Evolutionary conservation across 2,329 filamentous ascomycete species (phyloP), one percentile per base, ranked within the genome.

Genomic region (Clonostachys rosea): DNA sequence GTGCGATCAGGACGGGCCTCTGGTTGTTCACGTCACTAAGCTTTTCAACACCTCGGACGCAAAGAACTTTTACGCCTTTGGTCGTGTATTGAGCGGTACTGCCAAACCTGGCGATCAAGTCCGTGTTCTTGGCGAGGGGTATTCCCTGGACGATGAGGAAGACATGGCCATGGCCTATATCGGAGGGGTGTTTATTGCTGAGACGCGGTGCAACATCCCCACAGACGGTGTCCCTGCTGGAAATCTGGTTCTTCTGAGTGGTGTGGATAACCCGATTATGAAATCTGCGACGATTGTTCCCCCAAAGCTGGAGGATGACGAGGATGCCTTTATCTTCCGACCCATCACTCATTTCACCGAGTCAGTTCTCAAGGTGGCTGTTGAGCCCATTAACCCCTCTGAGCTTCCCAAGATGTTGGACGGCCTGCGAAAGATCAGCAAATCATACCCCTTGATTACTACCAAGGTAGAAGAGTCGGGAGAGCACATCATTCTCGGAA

Each of bases 341-440:
- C 92, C 94, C 1, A 80, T 99, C 50, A 83, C 84, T 9, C 94
- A 99, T 69, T 95, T 97, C 68, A 97, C 94, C 34, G 90, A 99
- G 64, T 96, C 92, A 1, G 91, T 99, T 1, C 87, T 99, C 68
- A 99, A 99, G 71, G 87, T 99, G 34, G 94, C 94, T 0, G 92
- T 99, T 9, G 94, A 99, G 69, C 94, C 94, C 2, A 94, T 99
- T 66, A 99, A 97, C 64, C 94, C 94, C 4, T 97, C 92, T 1
- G 94, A 99, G 67, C 75, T 99, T 34, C 94, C 94, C 11, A 99
- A 99, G 72, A 99, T 99, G 94, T 78, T 99, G 54, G 94, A 99
- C 63, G 94, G 94, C 48, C 77, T 99, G 43, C 85, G 94, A 44
- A 96, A 96, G 63, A 87, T 99, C 68, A 96, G 96, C 75, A 99